Evolutionary conservation across 768 basidiomycete genomes (phyloP), one percentile per base, ranked within the genome.

Genomic region (Sarcodon aspratus): DNA sequence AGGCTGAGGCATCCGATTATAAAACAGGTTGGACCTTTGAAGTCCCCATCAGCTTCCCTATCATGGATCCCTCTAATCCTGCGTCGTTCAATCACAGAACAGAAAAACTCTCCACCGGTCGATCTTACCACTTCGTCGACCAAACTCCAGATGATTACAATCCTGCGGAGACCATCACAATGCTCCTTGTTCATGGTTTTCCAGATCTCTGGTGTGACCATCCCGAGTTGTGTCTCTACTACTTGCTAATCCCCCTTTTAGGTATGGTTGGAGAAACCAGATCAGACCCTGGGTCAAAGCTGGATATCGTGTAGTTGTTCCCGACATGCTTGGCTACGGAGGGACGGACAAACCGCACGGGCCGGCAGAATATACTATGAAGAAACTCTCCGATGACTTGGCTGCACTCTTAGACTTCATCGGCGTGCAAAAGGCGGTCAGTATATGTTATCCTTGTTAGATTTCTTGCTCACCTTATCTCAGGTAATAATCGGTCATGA

Each of bases 131-230:
- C 54, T 85, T 83, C 62, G 69, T 86, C 52, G 85, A 88, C 61
- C 76, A 87, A 61, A 52, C 68, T n/a, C 82, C 83, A 5, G 52
- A 49, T 12, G 50, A 62, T 36, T 69, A 72, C 52, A 62, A 72
- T 53, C 62, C 67, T 13, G 59, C 64, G 35, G 56, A 65, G 13
- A 68, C 66, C 6, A 66, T 66, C 1, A 80, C 85, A 2, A 53
- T 90, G 7, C 69, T 89, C 15, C 84, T 82, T 58, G 53, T 89
- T 13, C 88, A 91, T 58, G 87, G 88, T 1, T 89, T 90, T 60
- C 87, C 88, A 12, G 88, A 90, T 58, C 60, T 69, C 33, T 73
- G 70, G 72, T 71, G 50, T 21, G 54, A 37, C 9, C 40, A 45
- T 15, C 35, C 34, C 32, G 11, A 32, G 3, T 11, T 35, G 33